Conservation (phyloP, 2,329 filamentous ascomycete species). For the Bipolaris cookei region DNA sequence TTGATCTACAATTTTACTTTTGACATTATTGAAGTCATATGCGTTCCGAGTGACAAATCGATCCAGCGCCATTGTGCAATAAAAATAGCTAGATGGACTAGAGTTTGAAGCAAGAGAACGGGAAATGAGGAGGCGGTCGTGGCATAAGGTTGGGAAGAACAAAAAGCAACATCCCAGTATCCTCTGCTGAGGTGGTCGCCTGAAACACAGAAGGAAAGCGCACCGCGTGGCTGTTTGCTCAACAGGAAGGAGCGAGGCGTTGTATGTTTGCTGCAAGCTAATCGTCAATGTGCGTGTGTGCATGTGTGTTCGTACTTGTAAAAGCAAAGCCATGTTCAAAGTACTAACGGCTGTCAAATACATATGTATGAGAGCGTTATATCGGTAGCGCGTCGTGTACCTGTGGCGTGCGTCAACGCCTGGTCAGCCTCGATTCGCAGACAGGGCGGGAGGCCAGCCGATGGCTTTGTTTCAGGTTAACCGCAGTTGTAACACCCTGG, state of each 20-base stretch:
- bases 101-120: no score
- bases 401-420: background rate
- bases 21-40: constrained; percentile 2
- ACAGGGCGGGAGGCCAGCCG: constrained; percentile 9
- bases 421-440: constrained; percentile 8
- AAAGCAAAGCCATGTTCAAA: background rate
- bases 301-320: no score
- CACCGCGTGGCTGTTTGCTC: background rate
- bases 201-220: constrained; percentile 1
- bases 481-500: constrained; percentile 15
- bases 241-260: background rate
- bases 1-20: constrained; percentile 7
- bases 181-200: background rate
- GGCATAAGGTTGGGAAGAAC: background rate
- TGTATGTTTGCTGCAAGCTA: background rate
- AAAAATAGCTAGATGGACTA: no score
- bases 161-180: background rate
- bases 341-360: background rate
- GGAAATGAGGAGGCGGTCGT: no score
- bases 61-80: background rate
- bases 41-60: background rate
- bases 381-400: background rate
- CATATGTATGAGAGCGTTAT: background rate
- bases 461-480: constrained; percentile 28
- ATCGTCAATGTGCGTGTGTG: no score